A percentile compares a stretch with the other conserved stretches of the same genome.
Conservation (phyloP, 805 yeast genomes). For the Zygotorulaspora florentina region DNA sequence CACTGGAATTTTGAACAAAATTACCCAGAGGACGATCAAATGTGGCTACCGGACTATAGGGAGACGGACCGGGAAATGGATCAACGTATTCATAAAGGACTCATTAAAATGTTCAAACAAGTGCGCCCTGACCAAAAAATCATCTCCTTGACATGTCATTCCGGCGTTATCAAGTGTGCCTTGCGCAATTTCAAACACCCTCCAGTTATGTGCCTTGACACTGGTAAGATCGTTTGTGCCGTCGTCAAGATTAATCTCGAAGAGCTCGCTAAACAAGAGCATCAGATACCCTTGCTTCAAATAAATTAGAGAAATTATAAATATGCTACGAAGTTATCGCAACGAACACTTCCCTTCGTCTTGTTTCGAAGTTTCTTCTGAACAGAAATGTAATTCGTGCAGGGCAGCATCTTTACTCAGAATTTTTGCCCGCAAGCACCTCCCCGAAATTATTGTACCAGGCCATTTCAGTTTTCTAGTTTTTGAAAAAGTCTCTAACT, state of each 20-base stretch:
- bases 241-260: conserved; percentile 39
- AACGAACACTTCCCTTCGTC: too few relatives aligned
- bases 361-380: too few relatives aligned
- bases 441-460: too few relatives aligned
- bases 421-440: too few relatives aligned
- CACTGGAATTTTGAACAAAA: conserved; percentile 43
- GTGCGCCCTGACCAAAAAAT: conserved; percentile 25
- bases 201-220: conserved; percentile 48
- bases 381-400: too few relatives aligned
- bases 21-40: conserved; percentile 47
- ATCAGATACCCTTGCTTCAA: too few relatives aligned
- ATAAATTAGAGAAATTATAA: too few relatives aligned
- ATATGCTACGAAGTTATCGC: too few relatives aligned
- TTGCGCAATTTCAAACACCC: conserved; percentile 52
- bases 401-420: too few relatives aligned
- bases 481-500: too few relatives aligned
- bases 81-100: conserved; percentile 36
- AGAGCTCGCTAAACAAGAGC: too few relatives aligned
- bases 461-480: too few relatives aligned
- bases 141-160: conserved; percentile 54
- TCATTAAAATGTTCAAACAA: conserved; percentile 43
- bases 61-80: conserved; percentile 50
- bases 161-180: conserved; percentile 53
- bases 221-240: conserved; percentile 63
- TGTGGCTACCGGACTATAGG: conserved; percentile 42